Base-by-base conservation (phyloP, 139 green algal species). In the Microglena sp. region DNA sequence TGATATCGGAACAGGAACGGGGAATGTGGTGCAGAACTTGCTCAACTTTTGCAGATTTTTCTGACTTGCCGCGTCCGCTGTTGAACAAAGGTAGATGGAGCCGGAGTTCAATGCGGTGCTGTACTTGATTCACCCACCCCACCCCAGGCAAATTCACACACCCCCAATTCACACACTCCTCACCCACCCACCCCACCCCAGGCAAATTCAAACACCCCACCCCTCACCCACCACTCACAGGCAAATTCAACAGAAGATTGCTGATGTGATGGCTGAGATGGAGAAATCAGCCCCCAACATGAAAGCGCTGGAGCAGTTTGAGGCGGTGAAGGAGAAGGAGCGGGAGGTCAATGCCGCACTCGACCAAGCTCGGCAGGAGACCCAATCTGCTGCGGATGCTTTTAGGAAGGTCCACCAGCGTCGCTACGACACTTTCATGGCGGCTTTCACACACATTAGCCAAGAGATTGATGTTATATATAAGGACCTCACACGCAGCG, bases 261-360 rank as follows among this genome's bases (percentile, higher is more conserved):
- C 86, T 40, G 71, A 76, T 33, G 69, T 79, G 35, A 31, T 45
- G 15, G 46, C 31, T 45, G 67, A 82, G 59, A 71, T 94, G 55
- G 72, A 73, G 7, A 40, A 50, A 2, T 33, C 74, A 21, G 86
- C 84, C 6, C 90, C 90, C 66, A 97, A 97, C 70, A 43, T 46
- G 33, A 94, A 95, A 69, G 93, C 93, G 1, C 45, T 89, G 55
- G 91, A 97, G 64, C 93, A 98, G 82, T 99, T 94, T 75, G 84
- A 92, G 45, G 79, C 75, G 11, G 61, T 97, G 8, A 70, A 79
- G 45, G 83, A 87, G 34, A 71, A 84, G 62, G 91, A 97, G 72
- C 67, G 54, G 28, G 75, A 84, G 66, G 15, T 11, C 40, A 18
- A 50, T 31, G 43, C 64, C n/a, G 86, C 83, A 57, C 69, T 96